phyloP scores from a whole-genome alignment of 2,329 filamentous ascomycete species.

The Alternaria alternata region DNA sequence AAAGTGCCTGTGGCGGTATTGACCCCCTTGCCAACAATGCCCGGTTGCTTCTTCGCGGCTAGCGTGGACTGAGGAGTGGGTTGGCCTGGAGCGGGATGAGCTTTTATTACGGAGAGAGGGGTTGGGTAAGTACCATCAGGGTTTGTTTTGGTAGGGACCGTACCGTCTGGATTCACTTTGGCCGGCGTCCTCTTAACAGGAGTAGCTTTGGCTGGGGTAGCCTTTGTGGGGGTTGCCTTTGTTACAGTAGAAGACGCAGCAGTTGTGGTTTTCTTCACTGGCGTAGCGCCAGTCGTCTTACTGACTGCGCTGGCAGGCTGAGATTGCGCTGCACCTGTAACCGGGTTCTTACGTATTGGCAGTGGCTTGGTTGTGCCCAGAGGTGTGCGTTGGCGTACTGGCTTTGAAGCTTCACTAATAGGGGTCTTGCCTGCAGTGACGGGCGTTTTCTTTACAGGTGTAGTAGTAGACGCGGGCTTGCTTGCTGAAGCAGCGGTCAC shows the following conservation, averaged over 20 bases:
- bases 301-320: conserved; percentile 21
- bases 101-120: conserved; percentile 31
- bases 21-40: conserved; percentile 45
- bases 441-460: conserved; percentile 28
- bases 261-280: conserved; percentile 24
- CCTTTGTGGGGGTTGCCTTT: conserved; percentile 21
- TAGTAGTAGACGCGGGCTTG: conserved; percentile 35
- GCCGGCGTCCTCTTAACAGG: conserved; percentile 37
- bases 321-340: conserved; percentile 9
- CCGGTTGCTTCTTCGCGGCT: conserved; percentile 42
- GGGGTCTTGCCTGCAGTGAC: conserved; percentile 28
- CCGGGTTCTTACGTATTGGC: conserved; percentile 17
- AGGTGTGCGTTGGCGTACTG: conserved; percentile 22
- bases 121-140: conserved; percentile 42
- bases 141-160: conserved; percentile 19
- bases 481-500: conserved; percentile 21
- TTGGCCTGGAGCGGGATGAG: conserved; percentile 39
- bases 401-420: conserved; percentile 26
- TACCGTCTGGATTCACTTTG: conserved; percentile 23
- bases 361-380: conserved; percentile 32
- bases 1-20: conserved; percentile 46
- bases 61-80: conserved; percentile 20
- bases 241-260: conserved; percentile 11
- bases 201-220: conserved; percentile 23
- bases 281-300: conserved; percentile 20